Base-by-base conservation (phyloP, 345 rosid species). In the Cochlearia excelsa region DNA sequence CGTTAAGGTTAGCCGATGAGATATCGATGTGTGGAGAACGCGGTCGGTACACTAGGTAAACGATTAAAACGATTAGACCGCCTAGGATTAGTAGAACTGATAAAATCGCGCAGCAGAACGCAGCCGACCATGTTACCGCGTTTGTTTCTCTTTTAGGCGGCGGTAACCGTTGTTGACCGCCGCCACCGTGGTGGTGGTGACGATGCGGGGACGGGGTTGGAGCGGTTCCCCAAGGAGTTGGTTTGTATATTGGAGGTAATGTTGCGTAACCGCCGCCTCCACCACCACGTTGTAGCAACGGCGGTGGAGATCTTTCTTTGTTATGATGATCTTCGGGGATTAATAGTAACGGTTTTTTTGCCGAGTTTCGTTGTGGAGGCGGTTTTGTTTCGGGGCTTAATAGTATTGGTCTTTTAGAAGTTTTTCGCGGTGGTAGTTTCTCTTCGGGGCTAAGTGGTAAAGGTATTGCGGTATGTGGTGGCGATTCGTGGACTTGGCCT, bases 41-140 rank as follows among this genome's bases (percentile, higher is more conserved):
- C 6, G 99, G 99, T 37, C 94, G 89, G 70, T 81, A 93, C 6
- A 93, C 63, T 7, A 93, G 88, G 69, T 93, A 93, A 4, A 89
- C 71, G 30, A 73, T 67, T 46, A 93, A 85, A n/a, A 87, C 79
- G 5, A 78, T 67, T 29, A 84, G 60, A 45, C 98, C 98, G 46
- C 87, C 93, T 0, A 86, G 71, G 35, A 88, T 82, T 31, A 92
- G 58, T 53, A 84, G 50, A 28, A 84, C 48, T 86, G 82, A 81
- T 61, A 86, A 86, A 23, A 88, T 69, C 11, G 84, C 81, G 43
- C 96, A 92, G 59, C 85, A 82, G 31, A 72, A 72, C 33, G 85
- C 97, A 5, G 60, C 75, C 54, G 74, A 75, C 93, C 96, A 92
- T 46, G 85, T 77, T 34, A 62, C 4, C 29, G 79, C 35, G 59